These are phyloP conservation scores for Candida xiaguanensis DNA, from an alignment of 805 yeast genomes.

Conservation along the genomic window DNA sequence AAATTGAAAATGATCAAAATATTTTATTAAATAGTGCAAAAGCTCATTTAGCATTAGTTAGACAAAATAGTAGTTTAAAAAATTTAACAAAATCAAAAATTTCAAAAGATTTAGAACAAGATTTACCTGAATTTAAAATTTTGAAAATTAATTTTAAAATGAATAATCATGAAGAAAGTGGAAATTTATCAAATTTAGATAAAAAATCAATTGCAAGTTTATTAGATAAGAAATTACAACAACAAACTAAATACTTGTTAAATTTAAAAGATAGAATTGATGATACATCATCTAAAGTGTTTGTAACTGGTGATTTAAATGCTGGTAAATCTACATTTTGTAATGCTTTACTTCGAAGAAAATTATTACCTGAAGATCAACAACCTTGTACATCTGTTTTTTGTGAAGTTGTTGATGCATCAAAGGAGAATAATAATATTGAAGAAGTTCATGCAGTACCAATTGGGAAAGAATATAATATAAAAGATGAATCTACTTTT, in stretches of 20 bases:
- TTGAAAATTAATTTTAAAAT: constrained; percentile 61
- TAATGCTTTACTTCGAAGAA: constrained; percentile 77
- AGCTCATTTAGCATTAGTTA: constrained; percentile 51
- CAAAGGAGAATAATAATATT: constrained; percentile 58
- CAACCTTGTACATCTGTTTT: constrained; percentile 97
- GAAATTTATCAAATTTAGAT: constrained; percentile 55
- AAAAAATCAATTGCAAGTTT: constrained; percentile 65
- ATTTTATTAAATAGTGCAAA: constrained; percentile 42
- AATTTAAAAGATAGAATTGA: constrained; percentile 77
- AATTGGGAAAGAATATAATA: constrained; percentile 42
- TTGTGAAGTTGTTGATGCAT: constrained; percentile 87
- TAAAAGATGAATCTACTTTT: constrained; percentile 63
- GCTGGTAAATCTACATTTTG: constrained; percentile 97
- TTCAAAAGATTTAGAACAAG: constrained; percentile 14
- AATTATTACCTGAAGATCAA: constrained; percentile 89
- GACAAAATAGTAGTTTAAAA: constrained; percentile 29
- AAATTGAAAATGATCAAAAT: constrained; percentile 28
- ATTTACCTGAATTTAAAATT: constrained; percentile 48
- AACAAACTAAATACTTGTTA: constrained; percentile 61
- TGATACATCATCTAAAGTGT: constrained; percentile 88
- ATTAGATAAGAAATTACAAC: constrained; percentile 62
- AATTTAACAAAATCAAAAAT: constrained; percentile 5
- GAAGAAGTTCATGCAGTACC: constrained; percentile 95
- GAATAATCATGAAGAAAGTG: constrained; percentile 34
- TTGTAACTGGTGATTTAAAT: constrained; percentile 94